These are phyloP conservation scores for Claviceps fusiformis DNA, from an alignment of 2,329 filamentous ascomycete genomes.

Conservation along the genomic window DNA sequence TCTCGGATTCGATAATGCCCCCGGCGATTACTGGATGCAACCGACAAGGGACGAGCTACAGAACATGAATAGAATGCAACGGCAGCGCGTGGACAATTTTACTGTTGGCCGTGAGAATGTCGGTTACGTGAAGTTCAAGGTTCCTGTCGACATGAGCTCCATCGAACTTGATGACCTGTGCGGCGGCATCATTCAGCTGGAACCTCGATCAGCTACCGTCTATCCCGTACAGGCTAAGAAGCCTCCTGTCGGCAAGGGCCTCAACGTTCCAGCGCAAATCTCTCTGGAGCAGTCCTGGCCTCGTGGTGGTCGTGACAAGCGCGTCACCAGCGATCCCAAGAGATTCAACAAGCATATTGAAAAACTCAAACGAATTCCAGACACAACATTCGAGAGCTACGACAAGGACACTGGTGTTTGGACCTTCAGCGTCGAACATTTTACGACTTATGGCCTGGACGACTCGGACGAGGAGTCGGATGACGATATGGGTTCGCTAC, in stretches of 20 bases:
- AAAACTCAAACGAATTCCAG: conserved; percentile 62
- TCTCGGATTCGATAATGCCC: conserved; percentile 29
- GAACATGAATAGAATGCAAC: conserved; percentile 67
- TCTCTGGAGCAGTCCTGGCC: conserved; percentile 91
- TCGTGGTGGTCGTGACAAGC: conserved; percentile 45
- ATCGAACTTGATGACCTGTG: conserved; percentile 71
- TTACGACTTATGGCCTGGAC: conserved; percentile 85
- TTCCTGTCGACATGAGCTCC: conserved; percentile 67
- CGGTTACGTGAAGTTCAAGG: conserved; percentile 69
- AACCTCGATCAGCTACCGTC: conserved; percentile 71
- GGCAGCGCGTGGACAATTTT: conserved; percentile 60
- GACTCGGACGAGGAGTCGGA: conserved; percentile 62
- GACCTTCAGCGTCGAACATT: conserved; percentile 90
- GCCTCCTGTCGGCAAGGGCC: conserved; percentile 69
- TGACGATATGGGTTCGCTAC: conserved; percentile 21
- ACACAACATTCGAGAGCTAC: conserved; percentile 75
- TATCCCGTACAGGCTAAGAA: conserved; percentile 68
- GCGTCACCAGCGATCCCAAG: conserved; percentile 39
- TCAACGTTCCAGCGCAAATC: conserved; percentile 84
- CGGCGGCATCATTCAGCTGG: conserved; percentile 61
- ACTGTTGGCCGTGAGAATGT: conserved; percentile 71
- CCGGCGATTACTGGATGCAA: conserved; percentile 77
- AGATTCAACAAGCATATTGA: conserved; percentile 70
- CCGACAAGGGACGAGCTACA: conserved; percentile 63
- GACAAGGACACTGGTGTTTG: conserved; percentile 69